phyloP scores from a whole-genome alignment of 176 grass and related monocot species.

The Musa beccarii region DNA sequence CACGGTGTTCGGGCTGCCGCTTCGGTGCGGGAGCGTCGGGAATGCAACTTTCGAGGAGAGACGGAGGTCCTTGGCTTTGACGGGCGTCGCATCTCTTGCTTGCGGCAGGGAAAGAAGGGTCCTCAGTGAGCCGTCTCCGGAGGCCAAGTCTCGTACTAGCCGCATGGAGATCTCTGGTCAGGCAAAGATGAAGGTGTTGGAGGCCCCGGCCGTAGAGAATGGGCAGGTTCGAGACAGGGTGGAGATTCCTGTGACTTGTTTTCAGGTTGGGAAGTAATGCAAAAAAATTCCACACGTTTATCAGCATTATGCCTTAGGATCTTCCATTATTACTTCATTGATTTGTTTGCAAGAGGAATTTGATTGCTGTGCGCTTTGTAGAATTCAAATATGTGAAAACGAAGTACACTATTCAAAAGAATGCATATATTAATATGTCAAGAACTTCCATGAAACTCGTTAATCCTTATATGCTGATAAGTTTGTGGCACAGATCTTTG shows the following conservation, averaged over 20 bases:
- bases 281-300: constrained; percentile 6
- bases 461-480: not conserved
- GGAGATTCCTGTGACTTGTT: constrained; percentile 93
- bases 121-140: not conserved
- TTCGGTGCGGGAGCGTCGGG: not conserved
- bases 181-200: constrained; percentile 32
- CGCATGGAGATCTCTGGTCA: constrained; percentile 15
- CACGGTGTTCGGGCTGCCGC: not conserved
- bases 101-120: not conserved
- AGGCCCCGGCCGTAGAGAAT: constrained; percentile 19
- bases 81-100: not conserved
- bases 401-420: too few species aligned
- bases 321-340: not conserved
- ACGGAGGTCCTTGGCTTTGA: not conserved
- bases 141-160: constrained; percentile 15
- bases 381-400: too few species aligned
- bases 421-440: too few species aligned
- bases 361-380: too few species aligned
- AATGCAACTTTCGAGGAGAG: not conserved
- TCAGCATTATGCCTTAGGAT: constrained; percentile 1
- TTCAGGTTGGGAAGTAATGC: constrained; percentile 47
- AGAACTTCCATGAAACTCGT: not conserved
- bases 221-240: constrained; percentile 31
- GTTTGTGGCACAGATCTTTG: not conserved
- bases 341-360: not conserved